These are phyloP conservation scores for Lichenothelia convexa DNA, from an alignment of 495 filamentous ascomycete genomes.

Conservation along the genomic window DNA sequence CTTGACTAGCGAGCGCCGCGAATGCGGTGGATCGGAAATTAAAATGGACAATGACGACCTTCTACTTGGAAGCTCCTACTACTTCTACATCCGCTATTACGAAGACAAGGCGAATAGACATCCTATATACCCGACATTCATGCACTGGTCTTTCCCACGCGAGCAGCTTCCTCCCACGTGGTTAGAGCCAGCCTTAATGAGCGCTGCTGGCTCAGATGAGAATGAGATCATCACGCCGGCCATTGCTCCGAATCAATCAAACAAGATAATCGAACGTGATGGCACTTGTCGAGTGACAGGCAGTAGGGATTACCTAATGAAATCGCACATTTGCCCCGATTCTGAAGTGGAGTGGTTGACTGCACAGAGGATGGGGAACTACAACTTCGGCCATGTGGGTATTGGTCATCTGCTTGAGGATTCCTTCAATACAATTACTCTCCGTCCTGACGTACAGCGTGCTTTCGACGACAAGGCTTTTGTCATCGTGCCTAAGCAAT, in stretches of 20 bases:
- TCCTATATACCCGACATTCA: conserved; percentile 6
- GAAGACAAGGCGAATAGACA: conserved; percentile 1
- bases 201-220: neutral
- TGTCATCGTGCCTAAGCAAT: conserved; percentile 4
- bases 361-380: conserved; percentile 5
- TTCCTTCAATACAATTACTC: conserved; percentile 3
- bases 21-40: neutral
- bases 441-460: conserved; percentile 6
- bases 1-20: neutral
- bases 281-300: neutral
- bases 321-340: conserved; percentile 7
- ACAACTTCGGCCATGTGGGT: no score
- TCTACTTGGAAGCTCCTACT: neutral
- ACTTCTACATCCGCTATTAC: conserved; percentile 6
- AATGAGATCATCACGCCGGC: neutral
- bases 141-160: conserved; percentile 8
- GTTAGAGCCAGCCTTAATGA: neutral
- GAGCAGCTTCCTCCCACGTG: conserved; percentile 1
- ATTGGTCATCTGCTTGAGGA: conserved; percentile 7
- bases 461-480: conserved; percentile 6
- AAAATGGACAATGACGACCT: neutral
- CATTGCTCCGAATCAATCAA: neutral
- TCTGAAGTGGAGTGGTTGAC: conserved; percentile 6
- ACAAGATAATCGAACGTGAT: neutral
- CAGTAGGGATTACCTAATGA: conserved; percentile 1